Percentiles rank a stretch among this genome's conserved stretches.
Conservation (phyloP, 78 protist species). For the Dictyostelium firmibasis region DNA sequence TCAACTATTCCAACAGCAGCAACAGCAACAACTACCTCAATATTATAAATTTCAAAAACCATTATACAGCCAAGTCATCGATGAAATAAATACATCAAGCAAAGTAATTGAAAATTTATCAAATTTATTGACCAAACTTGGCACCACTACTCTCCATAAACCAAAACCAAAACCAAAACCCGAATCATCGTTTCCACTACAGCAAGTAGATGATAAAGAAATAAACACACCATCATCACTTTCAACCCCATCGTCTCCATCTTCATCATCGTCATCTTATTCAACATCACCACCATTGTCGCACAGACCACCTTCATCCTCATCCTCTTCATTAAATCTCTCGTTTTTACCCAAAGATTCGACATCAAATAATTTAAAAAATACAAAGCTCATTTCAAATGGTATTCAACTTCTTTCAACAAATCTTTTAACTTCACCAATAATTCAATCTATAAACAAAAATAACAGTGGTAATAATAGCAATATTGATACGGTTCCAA, state of each 20-base stretch:
- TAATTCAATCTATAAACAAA: neutral
- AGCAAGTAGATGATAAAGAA: neutral
- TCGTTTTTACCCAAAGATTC: conserved; percentile 20
- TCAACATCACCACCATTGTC: neutral
- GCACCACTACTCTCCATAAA: neutral
- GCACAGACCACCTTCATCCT: neutral
- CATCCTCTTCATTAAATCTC: neutral
- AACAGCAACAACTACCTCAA: neutral
- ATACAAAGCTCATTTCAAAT: neutral
- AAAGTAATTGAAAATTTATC: conserved; percentile 7
- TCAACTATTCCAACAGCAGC: conserved; percentile 27
- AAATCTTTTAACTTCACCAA: conserved; percentile 14
- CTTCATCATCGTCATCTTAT: neutral
- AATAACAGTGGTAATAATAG: neutral
- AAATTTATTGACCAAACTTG: neutral
- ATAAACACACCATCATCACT: neutral
- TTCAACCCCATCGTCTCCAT: neutral
- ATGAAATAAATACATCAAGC: conserved; percentile 8
- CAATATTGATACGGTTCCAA: neutral
- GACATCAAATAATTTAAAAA: neutral
- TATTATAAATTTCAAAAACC: neutral
- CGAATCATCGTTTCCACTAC: too few species aligned
- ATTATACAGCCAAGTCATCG: neutral
- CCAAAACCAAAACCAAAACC: neutral
- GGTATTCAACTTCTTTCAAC: conserved; percentile 1